These are phyloP conservation scores for Saccharomycopsis malanga DNA, from an alignment of 805 yeast species.

Conservation along the genomic window DNA sequence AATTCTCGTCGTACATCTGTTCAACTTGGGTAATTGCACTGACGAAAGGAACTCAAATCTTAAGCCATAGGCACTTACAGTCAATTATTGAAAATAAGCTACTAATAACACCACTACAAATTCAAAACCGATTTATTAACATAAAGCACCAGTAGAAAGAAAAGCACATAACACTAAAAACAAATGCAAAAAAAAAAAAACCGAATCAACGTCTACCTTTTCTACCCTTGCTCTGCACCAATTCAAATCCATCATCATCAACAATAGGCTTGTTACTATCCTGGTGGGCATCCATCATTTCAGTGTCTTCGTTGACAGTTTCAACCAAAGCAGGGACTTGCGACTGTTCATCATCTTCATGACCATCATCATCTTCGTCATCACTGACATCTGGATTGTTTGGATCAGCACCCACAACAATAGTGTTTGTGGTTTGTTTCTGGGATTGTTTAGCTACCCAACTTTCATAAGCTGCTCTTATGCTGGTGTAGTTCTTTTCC, in stretches of 20 bases:
- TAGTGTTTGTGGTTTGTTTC: conserved; percentile 29
- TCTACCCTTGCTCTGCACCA: conserved; percentile 71
- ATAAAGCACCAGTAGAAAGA: not conserved
- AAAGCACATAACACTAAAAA: not conserved
- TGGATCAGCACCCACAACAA: conserved; percentile 52
- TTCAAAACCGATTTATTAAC: not conserved
- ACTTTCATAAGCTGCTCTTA: conserved; percentile 52
- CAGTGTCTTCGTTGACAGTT: conserved; percentile 31
- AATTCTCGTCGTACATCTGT: no score
- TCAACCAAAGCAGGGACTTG: conserved; percentile 24
- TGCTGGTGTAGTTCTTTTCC: conserved; percentile 41
- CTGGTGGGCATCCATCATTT: conserved; percentile 33
- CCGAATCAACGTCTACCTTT: conserved; percentile 25
- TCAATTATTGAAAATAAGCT: no score
- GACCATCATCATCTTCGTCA: conserved; percentile 40
- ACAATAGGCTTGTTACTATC: conserved; percentile 51
- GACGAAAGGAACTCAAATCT: no score
- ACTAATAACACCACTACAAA: not conserved
- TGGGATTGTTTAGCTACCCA: conserved; percentile 49
- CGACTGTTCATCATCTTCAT: conserved; percentile 36
- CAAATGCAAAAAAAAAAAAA: not conserved
- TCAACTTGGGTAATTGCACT: no score
- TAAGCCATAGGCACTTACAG: no score
- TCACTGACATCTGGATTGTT: conserved; percentile 51
- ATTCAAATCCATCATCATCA: conserved; percentile 92